Evolutionary conservation across 2,329 filamentous ascomycete genomes (phyloP).

Genomic region (Neofusicoccum sp.): DNA sequence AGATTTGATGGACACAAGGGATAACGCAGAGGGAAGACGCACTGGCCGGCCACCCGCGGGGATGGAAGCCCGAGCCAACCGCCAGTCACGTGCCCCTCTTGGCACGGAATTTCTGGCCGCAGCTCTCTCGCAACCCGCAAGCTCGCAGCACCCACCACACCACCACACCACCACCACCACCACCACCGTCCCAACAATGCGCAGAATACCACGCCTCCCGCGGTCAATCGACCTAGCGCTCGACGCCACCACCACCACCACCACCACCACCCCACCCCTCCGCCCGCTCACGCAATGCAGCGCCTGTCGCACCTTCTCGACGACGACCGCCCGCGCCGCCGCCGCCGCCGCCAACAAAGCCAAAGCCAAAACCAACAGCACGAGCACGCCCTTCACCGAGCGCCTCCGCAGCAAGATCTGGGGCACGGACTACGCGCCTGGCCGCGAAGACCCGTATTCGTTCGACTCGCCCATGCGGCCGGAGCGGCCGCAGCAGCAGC

Average conservation of each 20-base stretch:
- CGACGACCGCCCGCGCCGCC: background rate
- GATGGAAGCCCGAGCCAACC: background rate
- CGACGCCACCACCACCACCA: background rate
- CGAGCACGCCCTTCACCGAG: background rate
- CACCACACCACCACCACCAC: background rate
- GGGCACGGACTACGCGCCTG: constrained; percentile 20
- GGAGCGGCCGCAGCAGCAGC: background rate
- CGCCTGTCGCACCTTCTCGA: constrained; percentile 4
- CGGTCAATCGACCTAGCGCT: constrained; percentile 18
- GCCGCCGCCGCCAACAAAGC: background rate
- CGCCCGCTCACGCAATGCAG: background rate
- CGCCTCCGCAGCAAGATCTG: constrained; percentile 15
- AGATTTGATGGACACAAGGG: no score
- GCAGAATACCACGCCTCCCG: constrained; percentile 14
- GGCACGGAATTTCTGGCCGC: constrained; percentile 14
- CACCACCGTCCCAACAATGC: constrained; percentile 7
- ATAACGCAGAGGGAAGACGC: background rate
- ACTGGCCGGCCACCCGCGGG: no score
- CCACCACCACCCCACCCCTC: background rate
- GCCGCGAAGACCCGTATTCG: constrained; percentile 21
- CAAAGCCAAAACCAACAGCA: background rate
- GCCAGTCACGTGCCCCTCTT: background rate
- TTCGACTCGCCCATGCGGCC: constrained; percentile 12
- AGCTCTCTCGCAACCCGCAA: background rate
- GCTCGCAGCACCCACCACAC: background rate